Percentiles rank a stretch among this genome's conserved stretches.
Evolutionary conservation across 2,329 filamentous ascomycete species (phyloP).

Genomic region (Oidium heveae): DNA sequence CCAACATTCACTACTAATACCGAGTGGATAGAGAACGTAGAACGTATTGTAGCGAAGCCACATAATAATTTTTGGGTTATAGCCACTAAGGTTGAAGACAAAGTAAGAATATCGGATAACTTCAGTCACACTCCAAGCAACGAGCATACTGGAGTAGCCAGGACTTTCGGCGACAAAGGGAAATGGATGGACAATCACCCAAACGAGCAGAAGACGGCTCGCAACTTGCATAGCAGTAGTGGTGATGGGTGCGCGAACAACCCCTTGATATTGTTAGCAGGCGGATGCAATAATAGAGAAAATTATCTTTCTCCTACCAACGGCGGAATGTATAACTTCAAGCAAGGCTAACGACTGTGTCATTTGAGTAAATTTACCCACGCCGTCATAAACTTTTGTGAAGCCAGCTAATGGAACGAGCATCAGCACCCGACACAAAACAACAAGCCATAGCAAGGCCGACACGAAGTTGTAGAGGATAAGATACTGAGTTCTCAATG

Average conservation of each 20-base stretch:
- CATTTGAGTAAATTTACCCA: conserved; percentile 45
- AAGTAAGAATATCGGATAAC: conserved; percentile 88
- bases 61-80: conserved; percentile 37
- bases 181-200: conserved; percentile 56
- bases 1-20: conserved; percentile 67
- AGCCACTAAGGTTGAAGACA: conserved; percentile 39
- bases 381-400: conserved; percentile 30
- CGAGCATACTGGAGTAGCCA: conserved; percentile 52
- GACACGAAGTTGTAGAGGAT: conserved; percentile 65
- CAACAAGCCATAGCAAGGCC: conserved; percentile 50
- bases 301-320: conserved; percentile 27
- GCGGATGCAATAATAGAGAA: too few species aligned
- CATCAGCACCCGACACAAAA: conserved; percentile 41
- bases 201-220: conserved; percentile 68
- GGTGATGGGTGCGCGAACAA: conserved; percentile 63
- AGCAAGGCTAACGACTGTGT: conserved; percentile 65
- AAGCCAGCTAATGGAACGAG: conserved; percentile 29
- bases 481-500: conserved; percentile 42
- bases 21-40: conserved; percentile 74
- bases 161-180: conserved; percentile 34
- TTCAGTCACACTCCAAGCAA: conserved; percentile 78
- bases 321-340: conserved; percentile 59
- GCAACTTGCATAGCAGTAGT: conserved; percentile 83
- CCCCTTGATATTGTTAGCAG: conserved; percentile 21
- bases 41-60: conserved; percentile 89